Base-by-base conservation (phyloP, 129 eudicot species). In the Artemisia argyi region DNA sequence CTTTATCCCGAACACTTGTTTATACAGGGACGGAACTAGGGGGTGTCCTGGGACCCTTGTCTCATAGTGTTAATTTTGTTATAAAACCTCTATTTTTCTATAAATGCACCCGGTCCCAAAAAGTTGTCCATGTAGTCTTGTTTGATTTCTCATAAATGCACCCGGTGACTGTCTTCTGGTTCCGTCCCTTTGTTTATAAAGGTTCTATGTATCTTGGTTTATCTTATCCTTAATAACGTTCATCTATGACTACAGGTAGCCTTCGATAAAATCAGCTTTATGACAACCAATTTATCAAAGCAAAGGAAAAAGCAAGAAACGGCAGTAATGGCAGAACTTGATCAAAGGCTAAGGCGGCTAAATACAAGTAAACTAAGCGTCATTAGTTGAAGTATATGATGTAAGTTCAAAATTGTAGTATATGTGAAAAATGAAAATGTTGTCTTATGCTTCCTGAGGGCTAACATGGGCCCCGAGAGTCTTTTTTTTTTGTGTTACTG, bases 221-320 rank as follows among this genome's bases (percentile, higher is more conserved):
- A 28, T 46, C 20, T 69, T 50, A 19, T 15, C 57, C 52, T 19
- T 28, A 11, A 47, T 68, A 16, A 44, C 70, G 14, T 42, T 60
- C 73, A 68, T 22, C 9, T 35, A 16, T 35, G 7, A 57, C 59
- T 79, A 73, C 81, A 92, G 98, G 90, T 92, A 64, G 96, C 98
- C 14, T 92, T 92, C 46, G 98, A 92, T 42, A 78, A 87, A 73
- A 82, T 85, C 19, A 89, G 90, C 68, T 87, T 83, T 15, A 85
- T 89, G 95, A 89, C 90, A 53, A 89, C 83, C 26, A 85, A 75
- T 56, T 75, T 92, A 83, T 89, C 98, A 32, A 92, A 89, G 86
- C 92, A 92, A 71, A 82, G 98, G 86, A 92, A 92, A 70, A 92
- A 92, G 89, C 98, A 93, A 77, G 96, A 92, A 78, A 86, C 98